These are phyloP conservation scores for Fusarium tricinctum DNA, from an alignment of 2,329 filamentous ascomycete genomes.

Conservation along the genomic window DNA sequence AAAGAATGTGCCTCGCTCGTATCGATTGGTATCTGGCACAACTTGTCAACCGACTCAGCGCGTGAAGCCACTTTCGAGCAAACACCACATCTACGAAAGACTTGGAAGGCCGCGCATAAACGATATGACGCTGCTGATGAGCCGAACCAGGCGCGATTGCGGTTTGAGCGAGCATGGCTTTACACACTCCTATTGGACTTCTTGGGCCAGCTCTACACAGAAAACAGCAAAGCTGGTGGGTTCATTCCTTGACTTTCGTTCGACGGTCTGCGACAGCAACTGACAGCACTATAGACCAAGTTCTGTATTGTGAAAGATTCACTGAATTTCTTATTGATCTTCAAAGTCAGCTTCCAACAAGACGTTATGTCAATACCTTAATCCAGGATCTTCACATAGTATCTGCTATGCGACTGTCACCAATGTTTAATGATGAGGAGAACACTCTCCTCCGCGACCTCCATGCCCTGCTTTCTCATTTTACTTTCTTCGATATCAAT, in stretches of 20 bases:
- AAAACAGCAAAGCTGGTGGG: slow-evolving; percentile 63
- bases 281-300: slow-evolving; percentile 65
- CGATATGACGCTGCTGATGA: slow-evolving; percentile 91
- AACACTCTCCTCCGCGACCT: slow-evolving; percentile 86
- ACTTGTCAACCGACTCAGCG: slow-evolving; percentile 81
- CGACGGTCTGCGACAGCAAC: neutral
- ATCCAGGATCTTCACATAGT: slow-evolving; percentile 88
- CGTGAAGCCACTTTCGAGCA: slow-evolving; percentile 81
- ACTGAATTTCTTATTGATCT: slow-evolving; percentile 91
- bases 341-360: slow-evolving; percentile 91
- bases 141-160: slow-evolving; percentile 79
- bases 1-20: slow-evolving; percentile 98
- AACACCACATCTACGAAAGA: slow-evolving; percentile 82
- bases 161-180: slow-evolving; percentile 95
- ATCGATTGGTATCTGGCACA: slow-evolving; percentile 96
- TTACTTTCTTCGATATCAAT: slow-evolving; percentile 89
- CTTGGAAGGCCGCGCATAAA: slow-evolving; percentile 89
- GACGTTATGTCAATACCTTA: slow-evolving; percentile 92
- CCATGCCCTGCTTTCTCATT: slow-evolving; percentile 84
- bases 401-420: slow-evolving; percentile 81
- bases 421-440: slow-evolving; percentile 79
- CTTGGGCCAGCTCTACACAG: slow-evolving; percentile 76
- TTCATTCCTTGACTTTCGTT: neutral
- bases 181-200: slow-evolving; percentile 90
- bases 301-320: slow-evolving; percentile 92